Conservation (phyloP, 371 early-diverging fungal species). For the Funneliformis caledonium region DNA sequence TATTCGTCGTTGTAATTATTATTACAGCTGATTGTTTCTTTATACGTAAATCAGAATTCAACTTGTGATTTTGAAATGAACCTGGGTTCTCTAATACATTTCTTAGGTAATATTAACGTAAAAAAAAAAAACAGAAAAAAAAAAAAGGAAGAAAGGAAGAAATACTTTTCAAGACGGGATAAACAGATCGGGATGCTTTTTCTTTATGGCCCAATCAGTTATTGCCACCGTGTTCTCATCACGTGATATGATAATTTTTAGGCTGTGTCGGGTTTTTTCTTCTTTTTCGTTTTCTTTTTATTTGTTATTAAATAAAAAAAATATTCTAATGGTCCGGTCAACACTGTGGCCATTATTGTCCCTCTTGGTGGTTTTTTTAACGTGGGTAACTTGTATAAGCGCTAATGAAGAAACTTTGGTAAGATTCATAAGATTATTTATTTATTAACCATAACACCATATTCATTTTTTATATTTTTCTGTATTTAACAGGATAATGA, state of each 20-base stretch:
- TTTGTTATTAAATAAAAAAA: background rate
- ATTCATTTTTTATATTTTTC: background rate
- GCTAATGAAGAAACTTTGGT: slow-evolving; percentile 7
- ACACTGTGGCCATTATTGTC: background rate
- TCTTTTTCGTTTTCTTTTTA: background rate
- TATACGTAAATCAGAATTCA: background rate
- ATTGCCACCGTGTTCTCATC: background rate
- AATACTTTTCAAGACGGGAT: too few relatives aligned
- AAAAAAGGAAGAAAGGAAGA: too few relatives aligned
- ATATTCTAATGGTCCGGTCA: slow-evolving; percentile 1
- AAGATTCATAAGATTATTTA: background rate
- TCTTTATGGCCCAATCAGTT: background rate
- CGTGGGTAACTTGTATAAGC: background rate
- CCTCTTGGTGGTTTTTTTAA: background rate
- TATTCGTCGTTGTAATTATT: background rate
- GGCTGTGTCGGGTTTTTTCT: background rate
- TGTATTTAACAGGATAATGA: background rate
- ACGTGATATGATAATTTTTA: background rate
- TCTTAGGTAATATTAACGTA: too few relatives aligned
- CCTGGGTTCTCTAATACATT: background rate
- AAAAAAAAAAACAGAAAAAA: too few relatives aligned
- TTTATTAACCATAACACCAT: too few relatives aligned
- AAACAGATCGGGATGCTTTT: background rate
- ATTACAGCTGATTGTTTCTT: background rate
- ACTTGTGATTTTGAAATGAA: background rate